Evolutionary conservation across 768 basidiomycete species (phyloP), one percentile per base, ranked within the genome.

Genomic region (Tephrocybe sp.): DNA sequence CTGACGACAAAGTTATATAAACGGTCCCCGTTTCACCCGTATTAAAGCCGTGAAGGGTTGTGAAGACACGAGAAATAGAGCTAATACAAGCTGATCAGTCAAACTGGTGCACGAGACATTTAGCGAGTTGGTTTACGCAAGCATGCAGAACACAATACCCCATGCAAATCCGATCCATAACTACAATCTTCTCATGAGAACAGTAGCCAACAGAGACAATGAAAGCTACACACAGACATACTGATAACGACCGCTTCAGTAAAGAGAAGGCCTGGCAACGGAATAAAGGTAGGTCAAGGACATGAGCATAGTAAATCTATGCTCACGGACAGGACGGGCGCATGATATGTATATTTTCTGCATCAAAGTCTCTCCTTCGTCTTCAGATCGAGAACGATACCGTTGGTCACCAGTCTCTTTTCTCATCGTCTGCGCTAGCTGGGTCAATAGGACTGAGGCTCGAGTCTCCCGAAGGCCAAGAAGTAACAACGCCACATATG

Each of bases 201-300:
- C 20, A 8, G 18, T n/a, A 46, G 43, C 49, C 12, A 37, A 38
- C 72, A 57, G 74, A 71, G 8, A 70, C n/a, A 70, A 21, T 68
- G 65, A 28, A 6, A 70, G 69, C 10, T 68, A 67, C 80, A 32
- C 62, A 88, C 86, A 59, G 82, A 85, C 61, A 93, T 88, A 58
- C 83, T 83, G 2, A 77, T 67, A 4, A 93, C 89, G 30, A 85
- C 77, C 0, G 87, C 86, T 63, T 94, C 93, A 0, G 86, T 86
- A 14, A 79, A 54, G 51, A 90, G 66, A 18, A 92, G 66, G 48
- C 79, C 86, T 88, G 53, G n/a, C 25, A 39, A 20, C 18, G 3
- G 17, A 11, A 25, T 34, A 42, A 18, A 5, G n/a, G n/a, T 24
- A 48, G n/a, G n/a, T n/a, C n/a, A n/a, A n/a, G 12, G 28, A 39